These are phyloP conservation scores for Aspergillus nidulans DNA, from an alignment of 495 filamentous ascomycete genomes.

Conservation along the genomic window DNA sequence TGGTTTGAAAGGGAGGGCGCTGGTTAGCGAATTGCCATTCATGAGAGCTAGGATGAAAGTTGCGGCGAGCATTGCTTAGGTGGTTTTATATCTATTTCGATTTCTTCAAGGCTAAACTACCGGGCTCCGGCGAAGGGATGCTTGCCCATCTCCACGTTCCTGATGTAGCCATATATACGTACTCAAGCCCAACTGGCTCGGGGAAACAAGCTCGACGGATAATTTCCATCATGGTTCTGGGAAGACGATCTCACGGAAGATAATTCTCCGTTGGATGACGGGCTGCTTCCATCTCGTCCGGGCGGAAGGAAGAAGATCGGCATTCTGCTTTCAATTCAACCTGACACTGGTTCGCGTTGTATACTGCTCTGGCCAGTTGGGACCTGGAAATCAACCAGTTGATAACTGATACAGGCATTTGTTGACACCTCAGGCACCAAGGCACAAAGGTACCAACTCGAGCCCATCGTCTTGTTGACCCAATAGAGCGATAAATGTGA, in stretches of 20 bases:
- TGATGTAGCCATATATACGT: background rate
- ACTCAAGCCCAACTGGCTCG: background rate
- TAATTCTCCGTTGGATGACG: conserved; percentile 15
- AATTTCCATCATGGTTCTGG: conserved; percentile 2
- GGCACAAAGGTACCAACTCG: background rate
- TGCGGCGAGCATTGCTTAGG: conserved; percentile 11
- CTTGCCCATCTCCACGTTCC: background rate
- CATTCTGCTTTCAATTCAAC: background rate
- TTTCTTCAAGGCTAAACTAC: background rate
- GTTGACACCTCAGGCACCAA: background rate
- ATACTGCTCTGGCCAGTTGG: background rate
- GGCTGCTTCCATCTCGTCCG: background rate
- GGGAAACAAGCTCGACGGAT: background rate
- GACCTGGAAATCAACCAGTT: background rate
- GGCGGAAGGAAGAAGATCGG: background rate
- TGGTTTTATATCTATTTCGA: background rate
- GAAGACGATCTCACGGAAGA: conserved; percentile 9
- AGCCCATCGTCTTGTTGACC: background rate
- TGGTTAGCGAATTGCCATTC: background rate
- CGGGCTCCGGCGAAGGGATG: background rate
- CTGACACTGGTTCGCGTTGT: background rate
- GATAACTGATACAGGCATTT: background rate
- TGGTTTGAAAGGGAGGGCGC: conserved; percentile 4
- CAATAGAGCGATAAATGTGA: background rate
- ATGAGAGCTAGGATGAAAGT: conserved; percentile 4